Evolutionary conservation across 192 early-diverging fungal genomes (phyloP), one percentile per base, ranked within the genome.

Genomic region (Mortierella alpina): DNA sequence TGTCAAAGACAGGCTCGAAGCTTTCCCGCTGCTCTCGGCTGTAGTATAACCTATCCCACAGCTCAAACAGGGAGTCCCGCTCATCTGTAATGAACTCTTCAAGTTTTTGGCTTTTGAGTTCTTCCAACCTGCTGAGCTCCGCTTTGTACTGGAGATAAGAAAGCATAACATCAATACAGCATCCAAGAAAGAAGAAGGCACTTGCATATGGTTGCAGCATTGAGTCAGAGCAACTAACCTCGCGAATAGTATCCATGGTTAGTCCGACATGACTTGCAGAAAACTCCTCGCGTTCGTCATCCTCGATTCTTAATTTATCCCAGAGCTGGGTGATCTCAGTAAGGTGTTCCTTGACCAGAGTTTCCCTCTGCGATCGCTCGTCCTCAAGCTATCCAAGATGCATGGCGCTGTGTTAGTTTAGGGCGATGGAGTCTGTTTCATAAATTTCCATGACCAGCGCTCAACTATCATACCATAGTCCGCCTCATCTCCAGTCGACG

Each of bases 31-130:
- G 64, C 17, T 77, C 66, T 6, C 39, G 7, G 13, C 73, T 63
- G 49, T 77, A 84, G 31, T 83, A 84, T 6, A 88, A 42, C 45
- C 72, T 74, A 45, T 86, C 74, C 86, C 86, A 88, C 11, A 88
- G 41, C 6, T 60, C 50, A 39, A 71, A 41, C 0, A 88, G 31
- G 40, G 72, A 66, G 7, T 84, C 67, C 13, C 86, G 72, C 40
- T 84, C 85, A 11, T 61, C 52, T 42, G 51, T 20, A 15, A 86
- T 84, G 62, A 88, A 86, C 7, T 84, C 86, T 22, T 84, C 64
- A 10, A 86, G 59, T 45, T 77, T 68, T 50, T 86, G 70, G 42
- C 63, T 54, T 49, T 86, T 84, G n/a, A 88, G 47, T 8, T 71
- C 65, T 44, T 70, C 71, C 54, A 88, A 47, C 15, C 78, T 60